Base-by-base conservation (phyloP, 306 rosid species). In the Ziziphus jujuba region DNA sequence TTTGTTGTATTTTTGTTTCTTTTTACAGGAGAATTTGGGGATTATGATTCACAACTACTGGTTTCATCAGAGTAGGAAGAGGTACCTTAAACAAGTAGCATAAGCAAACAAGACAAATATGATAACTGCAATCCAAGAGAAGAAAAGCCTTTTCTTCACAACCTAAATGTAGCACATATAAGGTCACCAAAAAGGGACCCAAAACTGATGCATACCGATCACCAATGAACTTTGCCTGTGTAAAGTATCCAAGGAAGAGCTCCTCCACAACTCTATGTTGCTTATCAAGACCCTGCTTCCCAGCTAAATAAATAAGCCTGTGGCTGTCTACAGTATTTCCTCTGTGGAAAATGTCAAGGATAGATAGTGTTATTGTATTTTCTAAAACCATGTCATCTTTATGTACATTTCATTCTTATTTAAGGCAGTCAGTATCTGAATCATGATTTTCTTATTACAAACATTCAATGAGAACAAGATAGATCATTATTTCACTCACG, bases 271-370 rank as follows among this genome's bases (percentile, higher is more conserved):
- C 88, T 36, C 65, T 72, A 63, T 90, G 96, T 75, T 92, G 98
- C 84, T 87, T 87, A 58, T 75, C 85, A 51, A 56, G 80, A 59
- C 86, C 92, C 56, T 90, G 93, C 67, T 83, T 82, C 73, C 88
- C 81, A 15, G 97, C 84, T 69, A 81, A 86, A 70, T 86, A 83
- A 62, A 92, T 74, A 75, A 92, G 93, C 83, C 97, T 81, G 79
- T 90, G 98, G 75, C 98, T 90, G 65, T 92, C 97, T 50, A 92
- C 53, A 71, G 97, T 86, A 79, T 81, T 90, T 73, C 98, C 98
- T 84, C 98, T 90, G 96, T 25, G 65, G 33, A 3, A 47, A 47
- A 78, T n/a, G 45, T 71, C 73, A n/a, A 45, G 22, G 12, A 12
- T 8, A 65, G 64, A 63, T 53, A 45, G 71, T 49, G 69, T 65